Base-by-base conservation (phyloP, 2,329 filamentous ascomycete genomes). In the Scytalidium lignicola region DNA sequence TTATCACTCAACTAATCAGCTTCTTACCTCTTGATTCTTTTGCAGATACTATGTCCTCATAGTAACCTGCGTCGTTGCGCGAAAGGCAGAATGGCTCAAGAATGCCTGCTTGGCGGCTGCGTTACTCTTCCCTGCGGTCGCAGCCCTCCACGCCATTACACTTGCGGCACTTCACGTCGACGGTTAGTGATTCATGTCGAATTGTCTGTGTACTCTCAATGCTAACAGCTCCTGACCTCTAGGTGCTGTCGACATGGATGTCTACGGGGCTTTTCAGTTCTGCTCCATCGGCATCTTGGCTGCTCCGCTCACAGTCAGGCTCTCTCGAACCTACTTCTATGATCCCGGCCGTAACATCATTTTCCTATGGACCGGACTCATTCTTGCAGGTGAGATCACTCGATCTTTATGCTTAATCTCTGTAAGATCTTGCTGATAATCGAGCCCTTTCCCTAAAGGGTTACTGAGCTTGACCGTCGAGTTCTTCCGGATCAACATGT, bases 171-270 rank as follows among this genome's bases (percentile, higher is more conserved):
- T 82, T 10, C 82, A 86, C 59, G 69, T 74, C n/a, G 68, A 79
- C 50, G 71, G 82, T 83, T 56, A 66, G 77, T 59, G 19, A 1
- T 37, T 13, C 18, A 32, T 48, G 3, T 15, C 8, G 5, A 17
- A 21, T 26, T 26, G 23, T 5, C 10, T 10, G 23, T 28, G 6
- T 6, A 8, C 1, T 13, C 10, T 15, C 15, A 26, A 15, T 13
- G n/a, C 40, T 51, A 21, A 46, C 48, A 46, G 10, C 1, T 20
- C 37, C 41, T 37, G 20, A 10, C 8, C 10, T 51, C 20, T 49
- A 84, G 82, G 69, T 46, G 82, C 79, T 13, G 74, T 85, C 13
- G 83, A 86, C 57, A 79, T 87, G 75, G 83, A 87, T 55, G 70
- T 86, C 3, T 87, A 78, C 49, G 83, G 83, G 1, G 81, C 82